Evolutionary conservation across 306 rosid species (phyloP), one percentile per base, ranked within the genome.

Genomic region (Chamaecrista fasciculata): DNA sequence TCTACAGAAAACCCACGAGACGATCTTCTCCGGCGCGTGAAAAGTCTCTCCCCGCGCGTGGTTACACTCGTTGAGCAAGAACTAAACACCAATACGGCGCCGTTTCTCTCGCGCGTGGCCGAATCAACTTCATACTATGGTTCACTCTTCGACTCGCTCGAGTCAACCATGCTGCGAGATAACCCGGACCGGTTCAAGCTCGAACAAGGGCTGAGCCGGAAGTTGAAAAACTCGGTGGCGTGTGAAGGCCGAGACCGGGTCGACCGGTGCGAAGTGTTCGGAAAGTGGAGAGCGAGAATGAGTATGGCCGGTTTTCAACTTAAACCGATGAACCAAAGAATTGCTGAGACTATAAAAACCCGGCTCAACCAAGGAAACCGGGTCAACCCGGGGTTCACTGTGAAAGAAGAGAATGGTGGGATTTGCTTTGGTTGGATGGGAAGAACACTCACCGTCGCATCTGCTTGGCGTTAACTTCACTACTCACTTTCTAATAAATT

Each of bases 261-360:
- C 8, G 97, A 94, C 29, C 70, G 98, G 3, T 88, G 95, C n/a
- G 98, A 94, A 37, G 96, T 94, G 5, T 90, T 83, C 2, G 98
- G 98, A 2, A 94, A 94, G 76, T 94, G 98, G 98, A 83, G 91
- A 66, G 95, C 97, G 62, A 91, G 98, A 4, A 77, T 91, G 95
- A 82, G 89, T 1, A 94, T 94, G 98, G 96, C 98, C 15, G 98
- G 98, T 79, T 94, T 90, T 77, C 77, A 67, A 75, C 59, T 73
- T 48, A 88, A 78, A 25, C 78, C 84, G 1, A 70, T 88, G 95
- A 75, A 89, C 75, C 96, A 70, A 62, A 76, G 3, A 59, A 48
- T 91, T 3, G 81, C 89, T 34, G 96, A 86, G 83, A 59, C 80
- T 0, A 37, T 88, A 1, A 83, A 67, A n/a, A 8, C 73, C 2